Base-by-base conservation (phyloP, 2,329 filamentous ascomycete genomes). In the Alternaria sp. region DNA sequence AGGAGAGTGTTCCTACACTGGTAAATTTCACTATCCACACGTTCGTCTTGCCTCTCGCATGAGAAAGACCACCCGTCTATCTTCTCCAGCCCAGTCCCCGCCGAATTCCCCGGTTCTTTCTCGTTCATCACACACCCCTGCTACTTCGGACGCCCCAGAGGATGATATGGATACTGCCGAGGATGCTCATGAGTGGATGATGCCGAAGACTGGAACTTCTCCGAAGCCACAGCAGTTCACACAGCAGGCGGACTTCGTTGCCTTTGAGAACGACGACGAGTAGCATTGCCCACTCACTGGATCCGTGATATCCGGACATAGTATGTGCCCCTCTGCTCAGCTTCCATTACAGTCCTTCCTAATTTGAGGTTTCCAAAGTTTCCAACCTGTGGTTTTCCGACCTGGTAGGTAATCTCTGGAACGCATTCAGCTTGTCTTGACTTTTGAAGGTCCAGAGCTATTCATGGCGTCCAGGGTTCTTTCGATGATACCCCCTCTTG, bases 1-100 rank as follows among this genome's bases (percentile, higher is more conserved):
- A 64, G 95, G 95, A 73, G 84, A 85, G 66, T 99, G 96, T 87
- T 61, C 52, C 89, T 89, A 78, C 89, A 87, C 78, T 89, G 63
- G 90, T 81, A 89, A 90, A 69, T 98, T 95, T 84, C 91, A 91
- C 78, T 87, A 97, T 58, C 91, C 89, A 63, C 96, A 99, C 82
- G 89, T 95, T 78, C 92, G 96, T 30, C 72, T 73, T 47, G 76
- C 75, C 12, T 69, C 69, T 55, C 68, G 73, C 13, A 72, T 76
- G 69, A 72, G 72, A 40, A 68, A 71, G 47, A 43, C 65, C 28
- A 58, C 49, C 13, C 67, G 63, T 47, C 65, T 52, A 28, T 63
- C 69, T 17, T 68, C 71, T 12, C 61, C 68, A 44, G 61, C 32
- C 10, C 46, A 51, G 9, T 59, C 66, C 51, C n/a, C 36, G 36